Evolutionary conservation across 2,329 filamentous ascomycete genomes (phyloP).

Genomic region (Trichoderma sp.): DNA sequence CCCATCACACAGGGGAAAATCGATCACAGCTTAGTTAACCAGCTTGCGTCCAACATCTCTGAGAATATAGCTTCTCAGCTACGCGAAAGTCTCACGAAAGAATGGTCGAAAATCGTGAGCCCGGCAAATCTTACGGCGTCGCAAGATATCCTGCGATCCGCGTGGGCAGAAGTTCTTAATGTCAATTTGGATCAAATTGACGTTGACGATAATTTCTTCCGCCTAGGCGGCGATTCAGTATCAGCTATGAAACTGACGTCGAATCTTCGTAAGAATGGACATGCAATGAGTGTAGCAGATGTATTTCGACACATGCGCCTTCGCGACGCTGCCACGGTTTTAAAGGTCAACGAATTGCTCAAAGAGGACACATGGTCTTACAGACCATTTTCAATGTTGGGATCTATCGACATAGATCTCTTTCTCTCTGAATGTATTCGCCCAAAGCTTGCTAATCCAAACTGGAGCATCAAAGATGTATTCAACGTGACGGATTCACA

Average conservation of each 20-base stretch:
- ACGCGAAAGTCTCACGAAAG: not conserved
- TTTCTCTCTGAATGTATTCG: slow-evolving; percentile 26
- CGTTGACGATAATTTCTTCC: slow-evolving; percentile 37
- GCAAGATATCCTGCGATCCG: not conserved
- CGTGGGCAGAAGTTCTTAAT: slow-evolving; percentile 22
- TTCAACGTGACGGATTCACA: slow-evolving; percentile 29
- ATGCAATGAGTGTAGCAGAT: slow-evolving; percentile 30
- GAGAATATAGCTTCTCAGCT: not conserved
- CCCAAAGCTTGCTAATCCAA: slow-evolving; percentile 25
- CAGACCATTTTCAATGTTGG: slow-evolving; percentile 27
- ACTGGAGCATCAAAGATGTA: slow-evolving; percentile 29
- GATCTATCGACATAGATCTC: slow-evolving; percentile 21
- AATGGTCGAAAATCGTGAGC: not conserved
- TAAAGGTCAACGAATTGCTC: slow-evolving; percentile 18
- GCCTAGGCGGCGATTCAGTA: slow-evolving; percentile 32
- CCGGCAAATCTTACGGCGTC: not conserved
- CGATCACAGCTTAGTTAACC: not conserved
- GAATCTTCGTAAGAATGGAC: slow-evolving; percentile 28
- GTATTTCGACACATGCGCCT: slow-evolving; percentile 35
- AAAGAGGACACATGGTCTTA: slow-evolving; percentile 25
- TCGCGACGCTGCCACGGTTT: slow-evolving; percentile 27
- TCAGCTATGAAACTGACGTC: slow-evolving; percentile 34
- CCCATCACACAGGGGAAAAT: slow-evolving; percentile 32
- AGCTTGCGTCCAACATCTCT: not conserved
- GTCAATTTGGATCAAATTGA: slow-evolving; percentile 31